phyloP scores from a whole-genome alignment of 257 asterid species.

The Nicotiana paniculata region DNA sequence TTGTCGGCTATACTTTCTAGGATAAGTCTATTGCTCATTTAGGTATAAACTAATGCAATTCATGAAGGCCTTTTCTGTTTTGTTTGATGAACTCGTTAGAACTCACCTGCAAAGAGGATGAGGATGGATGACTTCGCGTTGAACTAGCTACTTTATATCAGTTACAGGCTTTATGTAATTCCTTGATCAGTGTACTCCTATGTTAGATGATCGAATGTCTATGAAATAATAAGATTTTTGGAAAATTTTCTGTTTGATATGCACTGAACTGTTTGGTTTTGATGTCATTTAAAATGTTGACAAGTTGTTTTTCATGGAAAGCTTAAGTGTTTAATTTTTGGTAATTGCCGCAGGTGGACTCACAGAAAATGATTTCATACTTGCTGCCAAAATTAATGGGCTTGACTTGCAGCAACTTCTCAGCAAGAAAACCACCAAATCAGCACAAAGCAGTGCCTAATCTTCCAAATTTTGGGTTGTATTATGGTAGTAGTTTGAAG shows the following conservation, averaged over 20 bases:
- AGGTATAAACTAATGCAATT: background rate
- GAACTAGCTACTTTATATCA: background rate
- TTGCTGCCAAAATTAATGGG: conserved; percentile 71
- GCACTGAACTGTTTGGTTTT: too few species aligned
- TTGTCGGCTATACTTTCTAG: background rate
- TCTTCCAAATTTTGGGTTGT: background rate
- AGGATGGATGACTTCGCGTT: background rate
- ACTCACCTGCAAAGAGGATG: background rate
- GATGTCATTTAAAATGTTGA: background rate
- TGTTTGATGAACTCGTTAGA: background rate
- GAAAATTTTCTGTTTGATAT: background rate
- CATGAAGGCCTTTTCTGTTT: background rate
- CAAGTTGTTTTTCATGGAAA: background rate
- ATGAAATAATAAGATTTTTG: background rate
- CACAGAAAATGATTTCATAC: conserved; percentile 91
- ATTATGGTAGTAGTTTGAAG: background rate
- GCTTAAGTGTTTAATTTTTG: background rate
- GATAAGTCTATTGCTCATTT: background rate
- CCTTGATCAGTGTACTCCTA: background rate
- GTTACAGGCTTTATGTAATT: background rate
- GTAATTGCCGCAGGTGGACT: conserved; percentile 58
- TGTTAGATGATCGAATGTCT: background rate
- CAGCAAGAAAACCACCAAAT: conserved; percentile 47
- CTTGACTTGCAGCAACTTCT: conserved; percentile 67
- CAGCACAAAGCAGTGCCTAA: background rate